Percentiles rank a stretch among this genome's conserved stretches.
Evolutionary conservation across 2,329 filamentous ascomycete species (phyloP).

Genomic region (Ophiocordyceps sinensis): DNA sequence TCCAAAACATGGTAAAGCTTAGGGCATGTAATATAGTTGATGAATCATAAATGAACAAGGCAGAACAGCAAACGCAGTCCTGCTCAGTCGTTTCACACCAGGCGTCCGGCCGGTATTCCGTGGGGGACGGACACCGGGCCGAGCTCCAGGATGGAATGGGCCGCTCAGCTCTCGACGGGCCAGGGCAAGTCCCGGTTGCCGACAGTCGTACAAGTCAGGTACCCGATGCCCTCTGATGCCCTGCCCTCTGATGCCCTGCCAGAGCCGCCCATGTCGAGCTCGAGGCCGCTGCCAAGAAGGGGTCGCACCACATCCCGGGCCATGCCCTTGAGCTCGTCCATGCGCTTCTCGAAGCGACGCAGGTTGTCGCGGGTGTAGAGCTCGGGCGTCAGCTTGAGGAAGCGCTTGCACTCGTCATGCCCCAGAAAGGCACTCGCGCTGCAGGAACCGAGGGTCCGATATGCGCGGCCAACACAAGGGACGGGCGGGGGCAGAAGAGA

Average conservation of each 20-base stretch:
- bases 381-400: conserved; percentile 70
- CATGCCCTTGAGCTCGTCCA: conserved; percentile 78
- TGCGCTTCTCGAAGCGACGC: conserved; percentile 67
- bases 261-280: conserved; percentile 51
- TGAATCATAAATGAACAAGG: no score
- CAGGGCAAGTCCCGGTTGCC: conserved; percentile 36
- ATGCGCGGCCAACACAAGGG: conserved; percentile 55
- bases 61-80: no score
- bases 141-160: no score
- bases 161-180: conserved; percentile 21
- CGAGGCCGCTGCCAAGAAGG: conserved; percentile 71
- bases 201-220: conserved; percentile 36
- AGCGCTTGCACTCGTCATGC: conserved; percentile 82
- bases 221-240: conserved; percentile 28
- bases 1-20: no score
- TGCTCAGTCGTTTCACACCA: no score
- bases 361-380: conserved; percentile 79
- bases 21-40: no score
- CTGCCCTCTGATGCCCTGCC: conserved; percentile 24
- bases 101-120: no score
- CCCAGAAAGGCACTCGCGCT: conserved; percentile 49
- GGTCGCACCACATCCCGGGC: conserved; percentile 73
- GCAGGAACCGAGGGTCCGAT: conserved; percentile 57
- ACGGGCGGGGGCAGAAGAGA: conserved; percentile 29
- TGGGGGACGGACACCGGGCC: no score